Percentiles rank a stretch among this genome's conserved stretches.
These are phyloP conservation scores for Cucurbita maxima DNA, from an alignment of 306 rosid species.

Conservation along the genomic window DNA sequence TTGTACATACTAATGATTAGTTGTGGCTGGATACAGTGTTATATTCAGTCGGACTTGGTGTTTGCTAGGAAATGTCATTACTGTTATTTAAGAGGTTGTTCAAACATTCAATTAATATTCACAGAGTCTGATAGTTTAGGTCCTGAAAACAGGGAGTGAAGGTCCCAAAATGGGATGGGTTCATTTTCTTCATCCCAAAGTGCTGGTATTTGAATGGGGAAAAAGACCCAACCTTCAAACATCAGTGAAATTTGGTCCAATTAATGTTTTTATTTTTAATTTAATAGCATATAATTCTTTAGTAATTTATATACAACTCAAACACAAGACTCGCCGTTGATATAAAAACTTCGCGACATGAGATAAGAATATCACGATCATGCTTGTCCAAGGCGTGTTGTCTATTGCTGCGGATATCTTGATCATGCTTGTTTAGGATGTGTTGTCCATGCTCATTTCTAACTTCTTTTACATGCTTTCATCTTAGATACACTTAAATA, in stretches of 20 bases:
- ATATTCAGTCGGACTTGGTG: constrained; percentile 23
- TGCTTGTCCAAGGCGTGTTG: too few species aligned
- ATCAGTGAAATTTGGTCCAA: neutral
- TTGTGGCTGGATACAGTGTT: neutral
- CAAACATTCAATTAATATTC: neutral
- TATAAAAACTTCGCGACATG: too few species aligned
- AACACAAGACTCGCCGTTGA: too few species aligned
- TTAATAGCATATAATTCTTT: neutral
- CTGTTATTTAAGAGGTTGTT: neutral
- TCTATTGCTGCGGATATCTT: too few species aligned
- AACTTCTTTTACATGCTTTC: too few species aligned
- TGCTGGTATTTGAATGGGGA: neutral
- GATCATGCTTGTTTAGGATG: too few species aligned
- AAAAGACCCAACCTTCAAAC: neutral
- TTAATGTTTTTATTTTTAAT: neutral
- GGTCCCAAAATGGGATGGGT: neutral
- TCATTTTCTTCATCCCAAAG: neutral
- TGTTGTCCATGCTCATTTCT: too few species aligned
- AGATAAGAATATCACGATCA: too few species aligned
- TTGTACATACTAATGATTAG: constrained; percentile 4
- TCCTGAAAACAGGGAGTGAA: neutral
- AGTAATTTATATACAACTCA: too few species aligned
- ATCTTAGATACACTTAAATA: too few species aligned
- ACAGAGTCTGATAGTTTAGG: neutral
- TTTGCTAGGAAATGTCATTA: neutral